Percentiles rank a stretch among this genome's conserved stretches.
These are phyloP conservation scores for Ceratocystis variospora DNA, from an alignment of 2,329 filamentous ascomycete species.

Conservation along the genomic window DNA sequence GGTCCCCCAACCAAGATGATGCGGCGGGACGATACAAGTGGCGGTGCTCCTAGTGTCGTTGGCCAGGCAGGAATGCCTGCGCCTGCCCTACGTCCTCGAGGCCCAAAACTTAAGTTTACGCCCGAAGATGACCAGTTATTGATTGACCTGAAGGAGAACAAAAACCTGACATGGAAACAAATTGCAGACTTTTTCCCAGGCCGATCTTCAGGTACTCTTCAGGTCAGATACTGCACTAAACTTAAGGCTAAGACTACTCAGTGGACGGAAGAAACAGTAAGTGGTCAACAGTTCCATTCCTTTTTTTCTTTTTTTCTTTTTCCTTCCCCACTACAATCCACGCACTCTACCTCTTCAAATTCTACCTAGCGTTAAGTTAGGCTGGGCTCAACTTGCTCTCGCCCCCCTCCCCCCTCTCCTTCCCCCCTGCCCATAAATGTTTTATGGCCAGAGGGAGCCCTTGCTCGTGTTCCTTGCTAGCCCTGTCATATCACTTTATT, in stretches of 20 bases:
- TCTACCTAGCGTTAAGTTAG: not conserved
- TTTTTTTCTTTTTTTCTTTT: not conserved
- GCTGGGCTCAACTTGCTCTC: not conserved
- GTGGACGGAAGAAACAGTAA: conserved; percentile 88
- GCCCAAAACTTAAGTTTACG: conserved; percentile 87
- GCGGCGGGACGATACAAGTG: conserved; percentile 38
- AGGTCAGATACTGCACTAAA: conserved; percentile 91
- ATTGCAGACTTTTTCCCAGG: conserved; percentile 94
- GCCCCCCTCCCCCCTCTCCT: not conserved
- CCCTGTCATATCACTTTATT: conserved; percentile 1
- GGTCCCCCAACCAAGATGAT: conserved; percentile 55
- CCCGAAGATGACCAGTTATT: conserved; percentile 79
- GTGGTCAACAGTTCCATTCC: conserved; percentile 25
- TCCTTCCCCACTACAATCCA: not conserved
- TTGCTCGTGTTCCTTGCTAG: not conserved
- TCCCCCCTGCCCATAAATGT: not conserved
- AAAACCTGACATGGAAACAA: conserved; percentile 92
- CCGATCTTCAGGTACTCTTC: conserved; percentile 74
- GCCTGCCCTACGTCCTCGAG: conserved; percentile 65
- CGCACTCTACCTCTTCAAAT: not conserved
- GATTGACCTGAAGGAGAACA: conserved; percentile 85
- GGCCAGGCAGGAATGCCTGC: conserved; percentile 76
- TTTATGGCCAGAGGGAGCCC: not conserved
- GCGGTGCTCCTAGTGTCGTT: conserved; percentile 68
- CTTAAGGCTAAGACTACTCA: conserved; percentile 84